Percentiles rank a stretch among this genome's conserved stretches.
These are phyloP conservation scores for Salix suchowensis DNA, from an alignment of 345 rosid species.

Conservation along the genomic window DNA sequence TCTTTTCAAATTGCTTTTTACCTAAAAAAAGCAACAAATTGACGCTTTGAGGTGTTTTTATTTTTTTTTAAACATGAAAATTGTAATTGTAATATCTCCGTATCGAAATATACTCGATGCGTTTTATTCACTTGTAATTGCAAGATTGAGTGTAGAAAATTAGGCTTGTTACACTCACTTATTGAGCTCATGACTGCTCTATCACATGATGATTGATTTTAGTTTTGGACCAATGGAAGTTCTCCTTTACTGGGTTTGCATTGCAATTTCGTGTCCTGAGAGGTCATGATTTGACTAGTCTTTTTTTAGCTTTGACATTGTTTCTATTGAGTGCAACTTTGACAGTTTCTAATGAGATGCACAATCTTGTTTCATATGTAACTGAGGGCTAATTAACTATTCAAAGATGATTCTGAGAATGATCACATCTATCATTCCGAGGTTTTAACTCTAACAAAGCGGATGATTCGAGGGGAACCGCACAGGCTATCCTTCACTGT, in stretches of 20 bases:
- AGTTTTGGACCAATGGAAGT: background rate
- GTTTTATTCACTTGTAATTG: background rate
- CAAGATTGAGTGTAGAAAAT: no score
- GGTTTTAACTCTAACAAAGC: slow-evolving; percentile 83
- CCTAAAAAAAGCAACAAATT: no score
- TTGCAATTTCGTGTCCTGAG: background rate
- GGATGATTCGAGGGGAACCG: no score
- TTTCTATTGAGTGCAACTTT: background rate
- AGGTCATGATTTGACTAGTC: background rate
- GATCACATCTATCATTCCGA: slow-evolving; percentile 96
- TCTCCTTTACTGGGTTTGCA: background rate
- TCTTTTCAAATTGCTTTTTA: no score
- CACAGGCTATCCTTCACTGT: no score
- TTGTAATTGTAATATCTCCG: no score
- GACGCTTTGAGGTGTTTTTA: no score
- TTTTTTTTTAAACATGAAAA: background rate
- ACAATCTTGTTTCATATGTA: slow-evolving; percentile 4
- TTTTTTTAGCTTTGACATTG: background rate
- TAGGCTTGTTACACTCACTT: no score
- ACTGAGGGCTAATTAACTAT: background rate
- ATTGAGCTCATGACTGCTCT: background rate
- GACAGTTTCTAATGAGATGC: background rate
- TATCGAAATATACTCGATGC: background rate
- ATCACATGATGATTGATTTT: background rate
- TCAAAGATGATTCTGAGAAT: slow-evolving; percentile 82